Conservation (phyloP, 305 asterid species). For the Fraxinus dipetala region DNA sequence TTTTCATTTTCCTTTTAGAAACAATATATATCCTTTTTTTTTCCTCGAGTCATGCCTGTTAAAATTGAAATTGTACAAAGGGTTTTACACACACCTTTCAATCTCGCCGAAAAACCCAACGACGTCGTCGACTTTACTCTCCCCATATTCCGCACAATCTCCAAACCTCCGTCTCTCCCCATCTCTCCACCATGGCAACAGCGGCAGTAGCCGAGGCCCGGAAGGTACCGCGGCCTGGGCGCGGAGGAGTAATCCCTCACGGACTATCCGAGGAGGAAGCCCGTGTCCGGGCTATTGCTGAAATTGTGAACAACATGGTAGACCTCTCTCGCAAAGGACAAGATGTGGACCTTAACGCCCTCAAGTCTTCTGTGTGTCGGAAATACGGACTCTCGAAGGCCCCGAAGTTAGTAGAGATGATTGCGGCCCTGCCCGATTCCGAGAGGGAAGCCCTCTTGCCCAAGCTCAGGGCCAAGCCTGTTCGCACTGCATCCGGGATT, state of each 20-base stretch:
- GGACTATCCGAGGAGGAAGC: constrained; percentile 88
- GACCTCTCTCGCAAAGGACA: constrained; percentile 80
- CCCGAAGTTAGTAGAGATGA: constrained; percentile 96
- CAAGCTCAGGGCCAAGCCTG: constrained; percentile 90
- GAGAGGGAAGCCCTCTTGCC: constrained; percentile 85
- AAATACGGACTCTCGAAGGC: constrained; percentile 88
- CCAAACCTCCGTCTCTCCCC: background rate
- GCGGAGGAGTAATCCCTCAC: constrained; percentile 84
- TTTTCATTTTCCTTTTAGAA: no score
- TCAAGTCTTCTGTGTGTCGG: constrained; percentile 85
- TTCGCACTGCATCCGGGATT: constrained; percentile 94
- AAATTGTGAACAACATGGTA: constrained; percentile 86
- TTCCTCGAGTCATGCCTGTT: background rate
- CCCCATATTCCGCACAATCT: background rate
- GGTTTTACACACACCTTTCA: background rate
- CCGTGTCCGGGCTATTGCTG: constrained; percentile 88
- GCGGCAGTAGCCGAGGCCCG: constrained; percentile 61
- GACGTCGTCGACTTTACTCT: background rate
- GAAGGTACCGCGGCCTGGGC: constrained; percentile 89
- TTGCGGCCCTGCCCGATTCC: constrained; percentile 87
- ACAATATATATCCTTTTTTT: no score
- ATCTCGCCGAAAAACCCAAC: background rate
- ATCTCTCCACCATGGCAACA: constrained; percentile 43
- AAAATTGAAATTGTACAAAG: background rate
- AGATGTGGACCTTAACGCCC: constrained; percentile 80